phyloP scores from a whole-genome alignment of 306 rosid genomes.

The Begonia peltatifolia region DNA sequence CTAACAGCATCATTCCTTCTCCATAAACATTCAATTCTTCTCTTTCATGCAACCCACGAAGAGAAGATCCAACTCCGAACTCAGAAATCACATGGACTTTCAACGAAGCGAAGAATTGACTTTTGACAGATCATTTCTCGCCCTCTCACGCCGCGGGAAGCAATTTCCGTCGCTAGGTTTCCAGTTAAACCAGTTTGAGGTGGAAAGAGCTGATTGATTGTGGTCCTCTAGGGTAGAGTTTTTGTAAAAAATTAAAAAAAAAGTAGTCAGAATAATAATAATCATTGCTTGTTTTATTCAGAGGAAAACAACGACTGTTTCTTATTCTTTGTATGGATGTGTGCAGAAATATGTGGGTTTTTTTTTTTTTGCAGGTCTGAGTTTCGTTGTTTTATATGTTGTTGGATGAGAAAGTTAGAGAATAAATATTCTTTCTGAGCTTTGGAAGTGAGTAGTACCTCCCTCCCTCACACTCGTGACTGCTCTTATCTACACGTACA shows the following conservation, averaged over 20 bases:
- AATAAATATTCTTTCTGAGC: slow-evolving; percentile 48
- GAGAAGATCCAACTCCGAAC: not conserved
- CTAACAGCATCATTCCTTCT: not conserved
- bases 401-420: not conserved
- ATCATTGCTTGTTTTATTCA: slow-evolving; percentile 5
- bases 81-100: no score
- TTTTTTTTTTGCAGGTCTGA: not conserved
- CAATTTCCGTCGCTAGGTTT: not conserved
- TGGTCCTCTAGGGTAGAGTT: slow-evolving; percentile 20
- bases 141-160: not conserved
- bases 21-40: not conserved
- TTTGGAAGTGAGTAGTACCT: slow-evolving; percentile 5
- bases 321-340: slow-evolving; percentile 37
- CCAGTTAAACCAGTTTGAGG: not conserved
- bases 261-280: slow-evolving; percentile 17
- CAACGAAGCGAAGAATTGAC: not conserved
- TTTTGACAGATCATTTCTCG: not conserved
- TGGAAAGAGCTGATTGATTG: slow-evolving; percentile 5
- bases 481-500: slow-evolving; percentile 36
- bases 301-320: not conserved
- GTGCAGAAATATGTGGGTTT: slow-evolving; percentile 27
- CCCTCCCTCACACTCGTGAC: slow-evolving; percentile 52
- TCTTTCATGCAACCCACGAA: not conserved
- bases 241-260: slow-evolving; percentile 4
- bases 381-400: slow-evolving; percentile 1